Base-by-base conservation (phyloP, 2,329 filamentous ascomycete genomes). In the Pyricularia grisea region DNA sequence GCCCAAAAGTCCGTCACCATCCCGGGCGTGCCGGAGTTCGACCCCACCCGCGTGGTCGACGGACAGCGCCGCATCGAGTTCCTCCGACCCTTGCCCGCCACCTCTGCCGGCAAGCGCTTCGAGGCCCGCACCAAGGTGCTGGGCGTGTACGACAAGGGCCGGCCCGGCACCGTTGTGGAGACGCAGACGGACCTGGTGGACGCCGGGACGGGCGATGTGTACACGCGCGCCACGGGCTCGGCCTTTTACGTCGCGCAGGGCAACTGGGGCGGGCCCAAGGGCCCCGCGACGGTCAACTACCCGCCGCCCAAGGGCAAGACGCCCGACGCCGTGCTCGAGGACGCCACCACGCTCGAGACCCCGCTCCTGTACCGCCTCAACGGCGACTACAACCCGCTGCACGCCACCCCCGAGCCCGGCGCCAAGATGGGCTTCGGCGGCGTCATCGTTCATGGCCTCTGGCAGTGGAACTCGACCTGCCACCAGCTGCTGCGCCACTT, bases 351-450 rank as follows among this genome's bases (percentile, higher is more conserved):
- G 30, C 76, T 82, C 68, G 88, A 94, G 81, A 92, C 92, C 4
- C 88, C 92, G 10, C 86, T 91, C 72, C 82, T 95, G 69, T 95
- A 95, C 79, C 87, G 92, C 72, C 85, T 97, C 67, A 97, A 97
- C 74, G 93, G 93, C 73, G 94, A 97, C 81, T 97, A 97, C 81
- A 97, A 97, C 82, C 94, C 93, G 31, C 88, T 97, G 50, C 93
- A 97, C 77, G 93, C 92, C 7, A 92, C 91, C 23, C 93, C 93
- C 14, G 92, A 93, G 80, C 92, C 93, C 0, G 93, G 93, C 71
- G 81, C 87, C 79, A 90, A 93, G 81, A 97, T 97, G 92, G 93
- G 94, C 70, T 97, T 97, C 74, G 92, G 92, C 31, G 93, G 93
- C 42, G 84, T 88, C 73, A 97, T 97, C 78, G 91, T 97, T 78